Base-by-base conservation (phyloP, 2,329 filamentous ascomycete species). In the Aspergillus pseudoglaucus region DNA sequence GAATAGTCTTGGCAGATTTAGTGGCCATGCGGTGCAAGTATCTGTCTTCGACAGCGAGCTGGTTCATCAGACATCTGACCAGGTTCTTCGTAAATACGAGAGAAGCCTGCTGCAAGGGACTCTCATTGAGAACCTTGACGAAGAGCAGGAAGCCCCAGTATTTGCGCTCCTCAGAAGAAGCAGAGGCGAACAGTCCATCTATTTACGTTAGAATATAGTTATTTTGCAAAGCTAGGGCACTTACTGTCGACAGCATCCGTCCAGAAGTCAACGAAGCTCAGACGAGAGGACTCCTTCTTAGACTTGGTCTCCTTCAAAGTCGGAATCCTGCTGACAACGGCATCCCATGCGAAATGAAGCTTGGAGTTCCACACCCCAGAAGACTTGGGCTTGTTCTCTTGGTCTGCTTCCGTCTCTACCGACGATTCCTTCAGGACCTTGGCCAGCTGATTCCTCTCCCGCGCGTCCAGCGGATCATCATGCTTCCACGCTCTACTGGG, bases 141-240 rank as follows among this genome's bases (percentile, higher is more conserved):
- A 96, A 88, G 2, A 97, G 79, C 59, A 90, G 82, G 69, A 97
- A 91, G 0, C 93, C 93, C 67, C 89, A 90, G 60, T 88, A 89
- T 68, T 96, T 97, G 47, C 94, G 86, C 57, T 90, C 88, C 39
- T 90, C 83, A 1, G 90, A 94, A 6, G 90, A 85, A 9, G 80
- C 82, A 48, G 85, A 81, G 5, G 88, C 85, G 64, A 97, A 96
- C 3, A 96, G 77, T 7, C 87, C 85, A 63, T 91, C 87, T 91
- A 53, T 0, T 41, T 2, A 47, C 47, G 23, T 39, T 43, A 35
- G 57, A 67, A 8, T 20, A 3, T 15, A 18, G 3, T 15, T 20
- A 39, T 39, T 6, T 39, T 20, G 10, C 2, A 4, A 38, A 12
- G 15, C 25, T 22, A 42, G 47, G 17, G n/a, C 49, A 74, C 84